These are phyloP conservation scores for Myotisia sp. DNA, from an alignment of 2,329 filamentous ascomycete genomes.

Conservation along the genomic window DNA sequence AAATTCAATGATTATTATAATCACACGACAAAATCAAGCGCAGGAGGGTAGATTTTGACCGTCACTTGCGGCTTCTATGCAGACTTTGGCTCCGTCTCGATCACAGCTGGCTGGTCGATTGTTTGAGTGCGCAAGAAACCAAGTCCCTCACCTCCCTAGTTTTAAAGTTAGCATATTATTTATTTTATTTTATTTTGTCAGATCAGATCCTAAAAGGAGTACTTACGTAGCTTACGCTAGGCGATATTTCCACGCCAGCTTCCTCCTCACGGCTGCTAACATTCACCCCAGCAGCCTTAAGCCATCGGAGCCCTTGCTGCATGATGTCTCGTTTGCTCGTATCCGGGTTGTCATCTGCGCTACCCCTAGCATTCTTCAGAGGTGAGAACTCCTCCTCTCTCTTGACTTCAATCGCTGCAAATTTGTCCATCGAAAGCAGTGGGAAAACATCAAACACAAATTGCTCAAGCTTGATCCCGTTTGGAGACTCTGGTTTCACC, in stretches of 20 bases:
- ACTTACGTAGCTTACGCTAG: conserved; percentile 89
- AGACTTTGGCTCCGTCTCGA: conserved; percentile 42
- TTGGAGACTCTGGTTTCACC: conserved; percentile 84
- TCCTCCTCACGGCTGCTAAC: conserved; percentile 50
- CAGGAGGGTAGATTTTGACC: neutral
- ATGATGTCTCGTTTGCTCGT: conserved; percentile 87
- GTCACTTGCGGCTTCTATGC: conserved; percentile 9
- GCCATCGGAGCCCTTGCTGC: conserved; percentile 76
- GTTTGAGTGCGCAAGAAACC: conserved; percentile 46
- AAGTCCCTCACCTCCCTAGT: conserved; percentile 48
- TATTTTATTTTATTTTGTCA: conserved; percentile 5
- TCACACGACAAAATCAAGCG: too few species aligned
- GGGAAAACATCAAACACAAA: conserved; percentile 99
- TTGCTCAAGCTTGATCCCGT: conserved; percentile 97
- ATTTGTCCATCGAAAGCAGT: conserved; percentile 68
- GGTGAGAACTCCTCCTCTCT: conserved; percentile 97
- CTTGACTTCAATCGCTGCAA: conserved; percentile 89
- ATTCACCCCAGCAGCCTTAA: conserved; percentile 60
- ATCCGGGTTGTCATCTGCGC: conserved; percentile 83
- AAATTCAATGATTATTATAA: too few species aligned
- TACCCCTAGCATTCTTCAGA: conserved; percentile 77
- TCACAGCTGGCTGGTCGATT: conserved; percentile 49
- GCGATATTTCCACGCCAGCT: conserved; percentile 76
- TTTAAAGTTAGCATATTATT: conserved; percentile 7
- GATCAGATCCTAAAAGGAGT: conserved; percentile 10